phyloP scores from a whole-genome alignment of 805 yeast genomes.

The Kazachstania psychrophila region DNA sequence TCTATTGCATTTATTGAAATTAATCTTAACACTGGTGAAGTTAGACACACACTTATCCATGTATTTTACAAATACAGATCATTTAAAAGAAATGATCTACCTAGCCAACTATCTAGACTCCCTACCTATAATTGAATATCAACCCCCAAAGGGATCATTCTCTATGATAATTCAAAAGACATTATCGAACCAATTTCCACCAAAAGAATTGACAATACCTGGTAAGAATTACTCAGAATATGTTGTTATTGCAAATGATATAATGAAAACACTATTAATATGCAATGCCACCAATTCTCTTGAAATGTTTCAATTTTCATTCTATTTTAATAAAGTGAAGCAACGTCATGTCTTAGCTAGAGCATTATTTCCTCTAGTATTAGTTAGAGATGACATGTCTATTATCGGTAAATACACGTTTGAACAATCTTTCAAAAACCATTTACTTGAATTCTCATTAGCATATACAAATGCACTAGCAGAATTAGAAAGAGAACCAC shows the following conservation, averaged over 20 bases:
- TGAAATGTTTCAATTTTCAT: constrained; percentile 29
- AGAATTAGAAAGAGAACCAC: background rate
- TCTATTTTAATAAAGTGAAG: constrained; percentile 27
- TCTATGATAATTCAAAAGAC: constrained; percentile 40
- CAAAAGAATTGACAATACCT: constrained; percentile 28
- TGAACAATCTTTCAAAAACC: constrained; percentile 31
- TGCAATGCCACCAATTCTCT: constrained; percentile 22
- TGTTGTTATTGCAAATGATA: constrained; percentile 31
- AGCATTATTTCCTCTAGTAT: constrained; percentile 51
- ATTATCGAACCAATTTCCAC: constrained; percentile 42
- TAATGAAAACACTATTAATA: constrained; percentile 30
- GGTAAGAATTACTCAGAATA: constrained; percentile 24
- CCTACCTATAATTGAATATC: background rate
- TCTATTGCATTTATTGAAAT: constrained; percentile 15
- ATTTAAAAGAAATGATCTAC: constrained; percentile 11
- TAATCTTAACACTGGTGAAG: constrained; percentile 27
- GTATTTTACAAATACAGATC: constrained; percentile 10
- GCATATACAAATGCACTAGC: constrained; percentile 8
- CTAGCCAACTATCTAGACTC: constrained; percentile 6
- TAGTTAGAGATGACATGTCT: constrained; percentile 53
- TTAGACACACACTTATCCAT: constrained; percentile 14
- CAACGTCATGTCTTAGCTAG: constrained; percentile 43
- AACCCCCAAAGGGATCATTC: constrained; percentile 32
- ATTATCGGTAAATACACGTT: constrained; percentile 44
- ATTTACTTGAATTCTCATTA: constrained; percentile 35